Evolutionary conservation across 2,329 filamentous ascomycete species (phyloP).

Genomic region (Alternaria conjuncta): DNA sequence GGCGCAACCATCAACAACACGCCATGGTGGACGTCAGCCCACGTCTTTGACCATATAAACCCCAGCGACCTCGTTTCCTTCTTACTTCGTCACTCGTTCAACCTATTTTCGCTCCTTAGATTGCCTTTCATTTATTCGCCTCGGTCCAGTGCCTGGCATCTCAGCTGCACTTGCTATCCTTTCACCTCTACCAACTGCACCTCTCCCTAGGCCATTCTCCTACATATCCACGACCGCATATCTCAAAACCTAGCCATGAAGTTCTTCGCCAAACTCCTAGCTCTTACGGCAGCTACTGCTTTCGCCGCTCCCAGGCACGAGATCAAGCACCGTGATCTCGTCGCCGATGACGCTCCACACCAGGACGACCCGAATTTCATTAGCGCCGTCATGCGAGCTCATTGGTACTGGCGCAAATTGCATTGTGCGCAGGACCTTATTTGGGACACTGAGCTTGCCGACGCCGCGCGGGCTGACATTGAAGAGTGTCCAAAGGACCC

Average conservation of each 20-base stretch:
- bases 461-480: conserved; percentile 33
- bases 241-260: conserved; percentile 33
- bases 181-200: conserved; percentile 11
- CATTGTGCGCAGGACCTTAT: conserved; percentile 46
- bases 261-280: conserved; percentile 23
- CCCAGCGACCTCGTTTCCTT: not conserved
- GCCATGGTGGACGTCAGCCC: conserved; percentile 9
- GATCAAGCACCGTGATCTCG: conserved; percentile 22
- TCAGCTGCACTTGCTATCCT: conserved; percentile 23
- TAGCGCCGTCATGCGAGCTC: conserved; percentile 40
- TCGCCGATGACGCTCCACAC: conserved; percentile 29
- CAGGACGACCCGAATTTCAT: conserved; percentile 41
- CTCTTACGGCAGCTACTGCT: conserved; percentile 28
- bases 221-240: not conserved
- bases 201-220: not conserved
- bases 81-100: conserved; percentile 3
- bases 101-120: conserved; percentile 8
- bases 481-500: conserved; percentile 31
- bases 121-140: conserved; percentile 12
- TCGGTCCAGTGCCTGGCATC: conserved; percentile 19
- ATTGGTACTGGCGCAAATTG: conserved; percentile 46
- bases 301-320: conserved; percentile 29
- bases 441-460: conserved; percentile 40
- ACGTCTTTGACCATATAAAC: conserved; percentile 19
- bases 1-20: conserved; percentile 14